Evolutionary conservation across 2,329 filamentous ascomycete species (phyloP), one percentile per base, ranked within the genome.

Genomic region (Fusarium sarcochroum): DNA sequence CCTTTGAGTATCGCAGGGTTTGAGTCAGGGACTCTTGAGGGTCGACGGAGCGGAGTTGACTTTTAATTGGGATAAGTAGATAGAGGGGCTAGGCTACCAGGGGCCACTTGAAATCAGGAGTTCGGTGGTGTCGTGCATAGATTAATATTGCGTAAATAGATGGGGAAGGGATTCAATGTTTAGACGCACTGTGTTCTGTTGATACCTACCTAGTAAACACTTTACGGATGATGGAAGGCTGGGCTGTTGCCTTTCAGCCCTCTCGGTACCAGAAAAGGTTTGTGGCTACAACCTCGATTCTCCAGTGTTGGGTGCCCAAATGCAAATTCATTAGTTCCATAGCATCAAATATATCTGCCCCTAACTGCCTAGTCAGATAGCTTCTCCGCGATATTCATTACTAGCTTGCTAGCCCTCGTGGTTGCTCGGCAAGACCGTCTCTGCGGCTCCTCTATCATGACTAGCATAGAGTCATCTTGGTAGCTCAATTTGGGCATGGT

Each of bases 11-110:
- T 53, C 56, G 41, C 67, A 65, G 68, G 70, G 58, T 62, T 71
- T 61, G 72, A 74, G 72, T 74, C 72, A 74, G 72, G 70, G 63
- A 68, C 62, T 63, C 57, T 59, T 44, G 48, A 59, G 18, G 59
- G 63, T 55, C 57, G 40, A 59, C 18, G 40, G 47, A 61, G 64
- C 59, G 58, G 69, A 61, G 62, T 45, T 58, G 32, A 42, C 25
- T 41, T 66, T 62, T 59, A 50, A 71, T 60, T 59, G 59, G 57
- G 61, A 68, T 55, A 58, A 40, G 6, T 41, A 14, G 41, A 49
- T 55, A 34, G 51, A 37, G 45, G 37, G 45, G 58, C 34, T 13
- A 30, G 10, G 10, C 10, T 38, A 27, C 30, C 32, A 42, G 32
- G 56, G 25, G 30, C 56, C 27, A 57, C 51, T 69, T 70, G 23